A percentile compares a stretch with the other conserved stretches of the same genome.
Conservation (phyloP, 2,329 filamentous ascomycete genomes). For the Daldinia sp. region DNA sequence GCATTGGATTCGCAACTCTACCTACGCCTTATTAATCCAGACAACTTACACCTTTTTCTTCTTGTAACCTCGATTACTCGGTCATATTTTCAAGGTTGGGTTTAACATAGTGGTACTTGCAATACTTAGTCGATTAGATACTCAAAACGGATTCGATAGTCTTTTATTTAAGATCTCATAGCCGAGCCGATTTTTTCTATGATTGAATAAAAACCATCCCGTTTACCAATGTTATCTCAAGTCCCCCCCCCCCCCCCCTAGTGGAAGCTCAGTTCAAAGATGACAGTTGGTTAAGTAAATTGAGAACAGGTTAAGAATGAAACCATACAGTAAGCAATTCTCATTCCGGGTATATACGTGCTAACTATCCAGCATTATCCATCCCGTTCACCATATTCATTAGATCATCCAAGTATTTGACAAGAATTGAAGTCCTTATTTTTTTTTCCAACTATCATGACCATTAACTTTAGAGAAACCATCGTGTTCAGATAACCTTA, state of each 20-base stretch:
- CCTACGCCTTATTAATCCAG: not conserved
- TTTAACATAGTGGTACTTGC: not conserved
- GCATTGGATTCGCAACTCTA: not conserved
- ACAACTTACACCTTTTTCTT: not conserved
- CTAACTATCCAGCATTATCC: slow-evolving; percentile 10
- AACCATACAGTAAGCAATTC: slow-evolving; percentile 4
- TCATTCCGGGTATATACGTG: slow-evolving; percentile 28
- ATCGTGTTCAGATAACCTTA: slow-evolving; percentile 7
- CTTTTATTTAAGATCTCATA: too few species aligned
- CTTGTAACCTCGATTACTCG: not conserved
- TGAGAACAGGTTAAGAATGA: not conserved
- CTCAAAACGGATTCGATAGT: not conserved
- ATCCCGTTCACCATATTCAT: slow-evolving; percentile 1
- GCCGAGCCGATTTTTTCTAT: too few species aligned
- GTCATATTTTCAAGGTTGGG: too few species aligned
- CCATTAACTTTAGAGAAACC: not conserved
- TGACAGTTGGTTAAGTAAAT: not conserved
- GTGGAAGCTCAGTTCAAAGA: not conserved
- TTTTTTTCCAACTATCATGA: not conserved
- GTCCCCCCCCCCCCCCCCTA: not conserved
- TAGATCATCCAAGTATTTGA: slow-evolving; percentile 20
- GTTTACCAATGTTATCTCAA: not conserved
- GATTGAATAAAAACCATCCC: not conserved
- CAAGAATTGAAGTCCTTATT: slow-evolving; percentile 14
- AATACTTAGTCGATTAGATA: not conserved